Percentiles rank a stretch among this genome's conserved stretches.
phyloP scores from a whole-genome alignment of 225 moss, liverwort and hornwort species.

The Ulota crispa region DNA sequence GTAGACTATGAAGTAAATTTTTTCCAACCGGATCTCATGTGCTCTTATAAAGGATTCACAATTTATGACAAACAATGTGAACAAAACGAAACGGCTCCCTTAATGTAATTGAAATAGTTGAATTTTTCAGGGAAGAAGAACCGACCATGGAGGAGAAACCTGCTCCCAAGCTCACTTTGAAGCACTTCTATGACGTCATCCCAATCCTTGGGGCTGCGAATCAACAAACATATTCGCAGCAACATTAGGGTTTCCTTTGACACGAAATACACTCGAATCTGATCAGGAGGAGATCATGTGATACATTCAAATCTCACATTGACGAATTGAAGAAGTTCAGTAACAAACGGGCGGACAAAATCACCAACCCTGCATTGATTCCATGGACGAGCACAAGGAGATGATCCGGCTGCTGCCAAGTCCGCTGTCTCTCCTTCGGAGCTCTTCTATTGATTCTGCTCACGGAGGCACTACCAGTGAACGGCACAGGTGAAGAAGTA shows the following conservation, averaged over 20 bases:
- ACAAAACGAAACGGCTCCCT: neutral
- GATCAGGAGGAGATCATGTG: neutral
- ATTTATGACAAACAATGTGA: neutral
- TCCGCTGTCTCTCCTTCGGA: constrained; percentile 9
- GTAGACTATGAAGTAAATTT: neutral
- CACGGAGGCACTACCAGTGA: neutral
- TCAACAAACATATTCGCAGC: neutral
- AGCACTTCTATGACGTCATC: constrained; percentile 79
- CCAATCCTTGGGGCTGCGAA: constrained; percentile 79
- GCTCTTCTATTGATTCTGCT: neutral
- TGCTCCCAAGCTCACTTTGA: constrained; percentile 63
- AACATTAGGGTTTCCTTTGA: neutral
- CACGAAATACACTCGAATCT: neutral
- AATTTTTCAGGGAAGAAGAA: neutral
- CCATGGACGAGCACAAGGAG: constrained; percentile 57
- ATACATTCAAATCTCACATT: neutral
- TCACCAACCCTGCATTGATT: constrained; percentile 54
- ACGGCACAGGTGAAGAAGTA: constrained; percentile 9
- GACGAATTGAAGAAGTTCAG: neutral
- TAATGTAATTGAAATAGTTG: neutral
- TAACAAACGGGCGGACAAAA: neutral
- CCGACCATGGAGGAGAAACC: constrained; percentile 73
- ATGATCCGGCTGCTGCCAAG: constrained; percentile 34
- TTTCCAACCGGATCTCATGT: neutral
- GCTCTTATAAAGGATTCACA: neutral